Percentiles rank a stretch among this genome's conserved stretches.
Evolutionary conservation across 345 rosid species (phyloP).

Genomic region (Mangifera indica): DNA sequence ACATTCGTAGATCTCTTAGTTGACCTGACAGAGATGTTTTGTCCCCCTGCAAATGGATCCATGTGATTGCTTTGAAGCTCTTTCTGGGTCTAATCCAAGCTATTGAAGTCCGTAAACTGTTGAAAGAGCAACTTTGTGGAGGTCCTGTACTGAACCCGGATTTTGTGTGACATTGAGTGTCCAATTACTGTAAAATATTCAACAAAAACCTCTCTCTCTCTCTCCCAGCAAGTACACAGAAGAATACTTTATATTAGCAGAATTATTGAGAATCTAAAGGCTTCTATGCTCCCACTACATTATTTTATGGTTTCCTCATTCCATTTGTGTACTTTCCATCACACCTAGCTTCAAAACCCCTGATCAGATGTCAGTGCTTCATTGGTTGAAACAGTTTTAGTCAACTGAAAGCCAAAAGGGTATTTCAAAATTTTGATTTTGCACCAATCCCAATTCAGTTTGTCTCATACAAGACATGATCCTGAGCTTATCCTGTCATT

Average conservation of each 20-base stretch:
- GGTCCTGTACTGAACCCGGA: background rate
- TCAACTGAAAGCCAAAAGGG: conserved; percentile 5
- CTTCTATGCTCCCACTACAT: conserved; percentile 15
- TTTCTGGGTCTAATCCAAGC: conserved; percentile 17
- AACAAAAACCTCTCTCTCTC: background rate
- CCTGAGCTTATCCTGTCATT: background rate
- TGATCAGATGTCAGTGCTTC: conserved; percentile 8
- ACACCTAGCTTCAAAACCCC: background rate
- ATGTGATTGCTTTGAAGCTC: conserved; percentile 13
- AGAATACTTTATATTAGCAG: conserved; percentile 16
- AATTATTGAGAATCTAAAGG: conserved; percentile 26
- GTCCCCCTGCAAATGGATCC: conserved; percentile 22
- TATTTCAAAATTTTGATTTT: background rate
- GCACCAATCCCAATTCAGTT: background rate
- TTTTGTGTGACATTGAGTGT: background rate
- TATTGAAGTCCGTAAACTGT: conserved; percentile 3
- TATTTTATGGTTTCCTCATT: conserved; percentile 14
- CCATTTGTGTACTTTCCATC: background rate
- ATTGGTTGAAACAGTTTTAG: conserved; percentile 9
- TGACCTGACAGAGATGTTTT: conserved; percentile 22
- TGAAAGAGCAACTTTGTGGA: background rate
- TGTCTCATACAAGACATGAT: background rate
- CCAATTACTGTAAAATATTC: conserved; percentile 10
- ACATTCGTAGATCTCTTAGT: conserved; percentile 11
- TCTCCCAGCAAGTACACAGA: conserved; percentile 11